Evolutionary conservation across 345 rosid genomes (phyloP).

Genomic region (Pistacia integerrima): DNA sequence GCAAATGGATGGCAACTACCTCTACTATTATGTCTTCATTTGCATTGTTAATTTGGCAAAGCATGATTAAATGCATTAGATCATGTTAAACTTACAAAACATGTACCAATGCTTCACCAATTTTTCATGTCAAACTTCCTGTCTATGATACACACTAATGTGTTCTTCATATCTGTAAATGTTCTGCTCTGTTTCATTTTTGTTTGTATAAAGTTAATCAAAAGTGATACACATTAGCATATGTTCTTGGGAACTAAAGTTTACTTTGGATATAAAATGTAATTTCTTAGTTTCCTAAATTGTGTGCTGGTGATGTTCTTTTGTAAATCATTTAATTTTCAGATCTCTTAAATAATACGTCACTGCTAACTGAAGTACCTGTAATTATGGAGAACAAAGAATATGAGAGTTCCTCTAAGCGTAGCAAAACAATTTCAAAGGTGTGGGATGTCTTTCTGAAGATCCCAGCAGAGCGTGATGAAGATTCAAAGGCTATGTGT

Average conservation of each 20-base stretch:
- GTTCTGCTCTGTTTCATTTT: neutral
- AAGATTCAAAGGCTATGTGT: slow-evolving; percentile 30
- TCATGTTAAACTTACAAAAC: neutral
- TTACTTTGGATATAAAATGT: neutral
- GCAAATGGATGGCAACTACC: neutral
- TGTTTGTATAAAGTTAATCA: slow-evolving; percentile 1
- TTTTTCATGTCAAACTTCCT: neutral
- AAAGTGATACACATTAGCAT: neutral
- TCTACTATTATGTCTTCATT: no score
- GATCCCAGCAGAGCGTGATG: slow-evolving; percentile 22
- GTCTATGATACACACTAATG: neutral
- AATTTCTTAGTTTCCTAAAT: neutral
- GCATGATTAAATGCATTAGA: no score
- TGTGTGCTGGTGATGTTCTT: neutral
- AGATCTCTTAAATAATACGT: slow-evolving; percentile 22
- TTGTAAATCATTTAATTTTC: neutral
- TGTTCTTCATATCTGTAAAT: neutral
- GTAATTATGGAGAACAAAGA: slow-evolving; percentile 11
- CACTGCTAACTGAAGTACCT: slow-evolving; percentile 4
- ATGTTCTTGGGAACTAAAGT: neutral
- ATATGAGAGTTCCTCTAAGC: slow-evolving; percentile 20
- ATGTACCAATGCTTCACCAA: neutral
- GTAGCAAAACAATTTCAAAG: slow-evolving; percentile 24
- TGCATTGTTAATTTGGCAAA: no score
- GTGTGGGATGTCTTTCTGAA: slow-evolving; percentile 33